Evolutionary conservation across 768 basidiomycete genomes (phyloP), one percentile per base, ranked within the genome.

Genomic region (Mrakia gelida): DNA sequence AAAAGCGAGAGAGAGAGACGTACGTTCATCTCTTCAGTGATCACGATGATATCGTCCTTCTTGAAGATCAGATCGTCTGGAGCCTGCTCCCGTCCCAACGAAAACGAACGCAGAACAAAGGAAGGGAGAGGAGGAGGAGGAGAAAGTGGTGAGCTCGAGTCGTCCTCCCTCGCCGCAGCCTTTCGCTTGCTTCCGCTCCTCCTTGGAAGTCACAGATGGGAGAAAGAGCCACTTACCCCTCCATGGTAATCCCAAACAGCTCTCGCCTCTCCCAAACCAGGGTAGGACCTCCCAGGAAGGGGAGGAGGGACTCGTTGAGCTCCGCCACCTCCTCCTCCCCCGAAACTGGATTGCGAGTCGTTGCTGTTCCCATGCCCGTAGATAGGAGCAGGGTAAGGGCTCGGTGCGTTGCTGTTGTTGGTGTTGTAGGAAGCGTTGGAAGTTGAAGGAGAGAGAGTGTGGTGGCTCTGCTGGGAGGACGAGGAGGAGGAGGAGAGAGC

Each of bases 1-100:
- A 13, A 30, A 23, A 30, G 23, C 4, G 41, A 13, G 52, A 26
- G 9, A 72, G n/a, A n/a, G n/a, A 34, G 15, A 52, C 73, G 9
- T 41, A 74, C 62, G 75, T 75, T 75, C n/a, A 65, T 26, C 52
- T 75, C 75, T 65, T 75, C 75, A 21, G 62, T 65, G 49, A 75
- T 68, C 30, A 67, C 23, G 32, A 75, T 75, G 6, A 75, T 21
- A 30, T 75, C 75, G 75, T 68, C 75, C 75, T 75, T 75, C 18
- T 62, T n/a, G 63, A 75, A 68, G 30, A 38, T 49, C 28, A 75
- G 75, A 45, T 75, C 75, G 49, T 75, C 75, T 16, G 75, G 43
- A 16, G 75, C 75, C 75, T 75, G 63, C 45, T 38, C 6, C 7
- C 32, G 18, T 10, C 45, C 45, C 56, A 43, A 61, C 18, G 38